phyloP scores from a whole-genome alignment of 306 rosid genomes.

The Vachellia pachyceras region DNA sequence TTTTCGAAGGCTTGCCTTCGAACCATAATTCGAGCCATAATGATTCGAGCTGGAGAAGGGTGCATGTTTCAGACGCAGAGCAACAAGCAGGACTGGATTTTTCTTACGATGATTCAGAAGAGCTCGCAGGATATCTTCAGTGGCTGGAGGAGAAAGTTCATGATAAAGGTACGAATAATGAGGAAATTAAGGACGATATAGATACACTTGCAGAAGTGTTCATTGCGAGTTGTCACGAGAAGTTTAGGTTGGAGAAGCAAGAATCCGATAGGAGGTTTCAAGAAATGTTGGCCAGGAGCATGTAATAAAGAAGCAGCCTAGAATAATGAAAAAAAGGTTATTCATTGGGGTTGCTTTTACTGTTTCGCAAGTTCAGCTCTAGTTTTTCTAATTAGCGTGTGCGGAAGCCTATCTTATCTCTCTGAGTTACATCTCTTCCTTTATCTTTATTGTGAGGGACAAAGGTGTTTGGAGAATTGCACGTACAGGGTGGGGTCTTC shows the following conservation, averaged over 20 bases:
- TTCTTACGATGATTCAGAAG: constrained; percentile 35
- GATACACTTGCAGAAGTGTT: constrained; percentile 78
- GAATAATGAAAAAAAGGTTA: not conserved
- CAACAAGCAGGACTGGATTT: constrained; percentile 14
- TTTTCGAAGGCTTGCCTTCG: constrained; percentile 45
- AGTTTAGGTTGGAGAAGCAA: constrained; percentile 84
- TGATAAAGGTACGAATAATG: not conserved
- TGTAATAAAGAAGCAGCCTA: constrained; percentile 14
- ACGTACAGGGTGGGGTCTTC: constrained; percentile 38
- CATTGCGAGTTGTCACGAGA: constrained; percentile 78
- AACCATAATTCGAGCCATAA: constrained; percentile 47
- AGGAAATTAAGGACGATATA: constrained; percentile 54
- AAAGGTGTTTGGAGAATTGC: constrained; percentile 35
- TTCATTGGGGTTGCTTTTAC: constrained; percentile 15
- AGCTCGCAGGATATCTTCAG: constrained; percentile 75
- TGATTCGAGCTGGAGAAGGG: constrained; percentile 52
- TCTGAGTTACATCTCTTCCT: not conserved
- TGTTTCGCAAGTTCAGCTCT: not conserved
- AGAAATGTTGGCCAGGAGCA: constrained; percentile 77
- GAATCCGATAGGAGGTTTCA: constrained; percentile 84
- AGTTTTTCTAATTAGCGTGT: not conserved
- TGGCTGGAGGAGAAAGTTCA: constrained; percentile 80
- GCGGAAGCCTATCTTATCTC: constrained; percentile 29
- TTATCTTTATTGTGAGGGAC: constrained; percentile 22
- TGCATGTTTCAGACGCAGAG: constrained; percentile 6